phyloP scores from a whole-genome alignment of 2,329 filamentous ascomycete species.

The Hymenoscyphus occultus region DNA sequence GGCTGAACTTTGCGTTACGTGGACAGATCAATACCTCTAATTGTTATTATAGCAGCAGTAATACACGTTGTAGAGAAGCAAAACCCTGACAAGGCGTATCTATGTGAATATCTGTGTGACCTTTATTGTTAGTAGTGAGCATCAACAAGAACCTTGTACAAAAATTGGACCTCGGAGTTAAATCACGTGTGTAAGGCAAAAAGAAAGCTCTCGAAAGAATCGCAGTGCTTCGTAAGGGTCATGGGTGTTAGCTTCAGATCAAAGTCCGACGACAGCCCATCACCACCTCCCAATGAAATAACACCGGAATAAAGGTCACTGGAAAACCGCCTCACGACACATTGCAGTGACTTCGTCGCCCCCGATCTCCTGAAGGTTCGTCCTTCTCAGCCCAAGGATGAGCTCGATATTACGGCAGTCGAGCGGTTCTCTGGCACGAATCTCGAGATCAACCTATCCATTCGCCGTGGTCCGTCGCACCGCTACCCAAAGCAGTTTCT shows the following conservation, averaged over 20 bases:
- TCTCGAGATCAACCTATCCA: constrained; percentile 55
- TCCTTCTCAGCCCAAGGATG: constrained; percentile 48
- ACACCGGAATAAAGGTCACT: constrained; percentile 17
- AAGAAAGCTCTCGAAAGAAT: background rate
- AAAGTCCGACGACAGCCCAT: background rate
- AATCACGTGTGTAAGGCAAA: background rate
- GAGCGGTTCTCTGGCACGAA: constrained; percentile 62
- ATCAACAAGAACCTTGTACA: background rate
- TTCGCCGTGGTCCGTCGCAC: constrained; percentile 47
- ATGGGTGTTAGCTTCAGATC: constrained; percentile 1
- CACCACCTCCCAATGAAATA: constrained; percentile 23
- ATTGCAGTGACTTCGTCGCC: constrained; percentile 21
- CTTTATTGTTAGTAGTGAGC: background rate
- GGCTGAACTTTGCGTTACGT: background rate
- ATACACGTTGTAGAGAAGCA: constrained; percentile 2
- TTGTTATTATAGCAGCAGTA: background rate
- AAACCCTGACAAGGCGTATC: background rate
- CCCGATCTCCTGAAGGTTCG: background rate
- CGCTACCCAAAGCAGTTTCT: constrained; percentile 41
- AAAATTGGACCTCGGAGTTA: constrained; percentile 1
- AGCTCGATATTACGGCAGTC: constrained; percentile 64
- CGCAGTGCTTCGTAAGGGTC: background rate
- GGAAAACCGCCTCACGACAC: constrained; percentile 15
- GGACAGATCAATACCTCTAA: constrained; percentile 1
- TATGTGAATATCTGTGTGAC: background rate